These are phyloP conservation scores for Tinospora cordifolia DNA, from an alignment of 164 flowering plant genomes.

Conservation along the genomic window DNA sequence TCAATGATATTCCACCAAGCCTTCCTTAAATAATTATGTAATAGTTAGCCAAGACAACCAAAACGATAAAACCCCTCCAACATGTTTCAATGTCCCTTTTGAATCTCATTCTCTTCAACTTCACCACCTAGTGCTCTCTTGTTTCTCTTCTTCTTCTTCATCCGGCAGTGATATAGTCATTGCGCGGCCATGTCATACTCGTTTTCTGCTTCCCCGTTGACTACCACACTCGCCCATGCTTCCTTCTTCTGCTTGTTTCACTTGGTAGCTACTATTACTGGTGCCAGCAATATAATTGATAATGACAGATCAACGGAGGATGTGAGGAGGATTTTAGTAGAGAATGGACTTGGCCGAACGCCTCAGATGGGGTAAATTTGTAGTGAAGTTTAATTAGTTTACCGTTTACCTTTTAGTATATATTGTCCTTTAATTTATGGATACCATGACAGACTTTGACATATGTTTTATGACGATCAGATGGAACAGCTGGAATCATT, in stretches of 20 bases:
- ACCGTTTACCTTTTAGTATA: too few species aligned
- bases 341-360: constrained; percentile 21
- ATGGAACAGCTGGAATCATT: constrained; percentile 34
- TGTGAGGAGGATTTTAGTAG: constrained; percentile 8
- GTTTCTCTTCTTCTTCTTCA: too few species aligned
- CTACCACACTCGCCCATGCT: neutral
- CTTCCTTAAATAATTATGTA: too few species aligned
- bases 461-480: constrained; percentile 11
- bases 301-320: neutral
- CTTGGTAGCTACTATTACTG: neutral
- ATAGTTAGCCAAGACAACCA: too few species aligned
- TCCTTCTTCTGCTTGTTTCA: neutral
- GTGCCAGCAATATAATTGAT: neutral
- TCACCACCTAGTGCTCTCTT: too few species aligned
- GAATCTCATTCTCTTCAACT: too few species aligned
- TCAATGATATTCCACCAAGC: too few species aligned
- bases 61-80: too few species aligned
- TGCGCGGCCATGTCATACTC: neutral
- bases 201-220: constrained; percentile 6
- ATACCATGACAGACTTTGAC: too few species aligned
- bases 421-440: too few species aligned
- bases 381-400: neutral
- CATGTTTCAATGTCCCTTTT: too few species aligned
- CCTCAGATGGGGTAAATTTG: constrained; percentile 26
- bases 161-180: too few species aligned